Percentiles rank a stretch among this genome's conserved stretches.
Conservation (phyloP, 1,284 basidiomycete species). For the Cutaneotrichosporon mucoides region DNA sequence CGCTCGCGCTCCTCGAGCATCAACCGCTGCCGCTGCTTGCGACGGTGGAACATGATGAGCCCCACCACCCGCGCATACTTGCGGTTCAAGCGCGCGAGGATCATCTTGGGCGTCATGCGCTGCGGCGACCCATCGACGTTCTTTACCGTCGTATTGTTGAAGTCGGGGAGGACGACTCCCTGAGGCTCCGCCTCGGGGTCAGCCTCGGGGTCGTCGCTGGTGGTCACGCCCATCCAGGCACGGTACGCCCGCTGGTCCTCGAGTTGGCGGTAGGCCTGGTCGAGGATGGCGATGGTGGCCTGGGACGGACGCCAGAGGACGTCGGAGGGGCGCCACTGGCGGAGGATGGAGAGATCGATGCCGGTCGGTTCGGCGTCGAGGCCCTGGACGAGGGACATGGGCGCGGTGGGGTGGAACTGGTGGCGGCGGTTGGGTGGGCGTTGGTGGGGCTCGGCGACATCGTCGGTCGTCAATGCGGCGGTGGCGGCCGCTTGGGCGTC, state of each 20-base stretch:
- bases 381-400: neutral
- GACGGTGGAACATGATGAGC: slow-evolving; percentile 37
- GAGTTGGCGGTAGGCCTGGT: slow-evolving; percentile 34
- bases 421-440: slow-evolving; percentile 34
- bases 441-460: slow-evolving; percentile 14
- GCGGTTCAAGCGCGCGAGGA: slow-evolving; percentile 35
- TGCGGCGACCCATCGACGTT: slow-evolving; percentile 25
- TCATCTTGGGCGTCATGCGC: slow-evolving; percentile 24
- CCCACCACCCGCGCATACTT: slow-evolving; percentile 36
- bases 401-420: slow-evolving; percentile 2
- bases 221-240: slow-evolving; percentile 23
- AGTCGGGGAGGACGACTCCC: slow-evolving; percentile 22
- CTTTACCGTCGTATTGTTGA: slow-evolving; percentile 17
- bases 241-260: slow-evolving; percentile 26
- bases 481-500: neutral
- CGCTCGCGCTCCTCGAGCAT: neutral
- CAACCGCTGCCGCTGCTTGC: slow-evolving; percentile 17
- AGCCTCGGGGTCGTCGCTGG: slow-evolving; percentile 23
- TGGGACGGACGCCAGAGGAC: slow-evolving; percentile 37
- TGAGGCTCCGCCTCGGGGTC: slow-evolving; percentile 17
- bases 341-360: slow-evolving; percentile 21
- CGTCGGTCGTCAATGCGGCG: slow-evolving; percentile 1
- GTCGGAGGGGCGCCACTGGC: slow-evolving; percentile 40
- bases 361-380: neutral
- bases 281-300: slow-evolving; percentile 31